Evolutionary conservation across 1,284 basidiomycete genomes (phyloP), one percentile per base, ranked within the genome.

Genomic region (Cryptococcus sp.): DNA sequence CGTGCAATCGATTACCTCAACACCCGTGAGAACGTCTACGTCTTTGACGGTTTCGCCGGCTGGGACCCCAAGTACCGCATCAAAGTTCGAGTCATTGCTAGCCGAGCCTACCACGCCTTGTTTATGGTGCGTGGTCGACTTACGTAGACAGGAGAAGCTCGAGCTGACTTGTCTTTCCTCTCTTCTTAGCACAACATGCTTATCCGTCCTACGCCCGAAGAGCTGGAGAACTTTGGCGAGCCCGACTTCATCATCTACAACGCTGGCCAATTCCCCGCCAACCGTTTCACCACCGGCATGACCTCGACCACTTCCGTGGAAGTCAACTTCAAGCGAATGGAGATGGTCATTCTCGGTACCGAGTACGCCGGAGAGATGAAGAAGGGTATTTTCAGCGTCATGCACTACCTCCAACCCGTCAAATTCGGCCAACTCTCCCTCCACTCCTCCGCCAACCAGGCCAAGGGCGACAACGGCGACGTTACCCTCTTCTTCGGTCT

Each of bases 341-440:
- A 99, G 82, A 99, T 99, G 95, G 94, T 99, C 76, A 99, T 99
- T 76, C 91, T 99, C 73, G 95, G 96, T 64, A 98, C 96, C 57
- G 95, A 99, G 80, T 99, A 99, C 80, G 96, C 96, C 53, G 96
- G 96, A 65, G 96, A 99, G 84, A 99, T 99, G 96, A 99, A 99
- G 85, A 99, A 99, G 87, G 96, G 96, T 80, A 91, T 99, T 79
- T 99, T 99, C 84, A 93, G 91, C 54, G 94, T 99, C 74, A 99
- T 99, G 96, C 96, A 99, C 83, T 99, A 99, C 81, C 86, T 99
- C 66, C 93, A 96, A 84, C 95, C 96, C 20, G 89, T 99, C 84
- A 98, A 97, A 80, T 99, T 96, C 77, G 93, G 93, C 60, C 93
- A 97, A 80, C 87, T 99, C 61, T 98, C 94, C 38, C 86, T 99